Base-by-base conservation (phyloP, 2,329 filamentous ascomycete genomes). In the Rachicladosporium sp. region DNA sequence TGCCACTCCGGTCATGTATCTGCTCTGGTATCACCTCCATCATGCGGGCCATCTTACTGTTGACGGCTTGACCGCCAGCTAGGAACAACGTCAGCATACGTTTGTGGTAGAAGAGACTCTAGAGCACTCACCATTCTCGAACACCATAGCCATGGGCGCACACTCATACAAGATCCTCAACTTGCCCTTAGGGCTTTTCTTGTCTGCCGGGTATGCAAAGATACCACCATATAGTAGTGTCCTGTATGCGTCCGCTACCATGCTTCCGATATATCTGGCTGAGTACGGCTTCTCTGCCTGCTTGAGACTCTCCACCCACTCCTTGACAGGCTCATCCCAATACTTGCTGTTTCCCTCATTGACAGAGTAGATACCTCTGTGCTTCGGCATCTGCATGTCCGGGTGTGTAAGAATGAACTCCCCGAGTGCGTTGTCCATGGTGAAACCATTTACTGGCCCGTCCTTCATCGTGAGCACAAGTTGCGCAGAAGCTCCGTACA, bases 351-450 rank as follows among this genome's bases (percentile, higher is more conserved):
- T 98, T 51, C 91, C 91, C 73, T 98, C 91, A 68, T 98, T 98
- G 67, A 93, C 87, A 21, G 85, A 93, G 76, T 98, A 98, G 63
- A 98, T 98, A 47, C 80, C 66, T 47, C 88, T 76, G 56, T 74
- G 70, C 61, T 73, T 74, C 40, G 91, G 91, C 48, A 96, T 79
- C 49, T 70, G 70, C 91, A 98, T 98, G 66, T 93, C 65, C 15
- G 91, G 91, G 66, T 98, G 91, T 10, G 89, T 93, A 43, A 98
- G 76, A 66, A 98, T 98, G 70, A 98, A 98, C 72, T 98, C 91
- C 67, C 91, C 91, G 36, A 98, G 78, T 12, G 87, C 84, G 62
- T 84, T 93, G 69, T 98, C 91, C 55, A 98, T 78, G 15, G 91
- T 98, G 73, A 98, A 98, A 55, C 91, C 91, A 65, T 96, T 95